Percentiles rank a stretch among this genome's conserved stretches.
phyloP scores from a whole-genome alignment of 345 rosid species.

The Linum lewisii region DNA sequence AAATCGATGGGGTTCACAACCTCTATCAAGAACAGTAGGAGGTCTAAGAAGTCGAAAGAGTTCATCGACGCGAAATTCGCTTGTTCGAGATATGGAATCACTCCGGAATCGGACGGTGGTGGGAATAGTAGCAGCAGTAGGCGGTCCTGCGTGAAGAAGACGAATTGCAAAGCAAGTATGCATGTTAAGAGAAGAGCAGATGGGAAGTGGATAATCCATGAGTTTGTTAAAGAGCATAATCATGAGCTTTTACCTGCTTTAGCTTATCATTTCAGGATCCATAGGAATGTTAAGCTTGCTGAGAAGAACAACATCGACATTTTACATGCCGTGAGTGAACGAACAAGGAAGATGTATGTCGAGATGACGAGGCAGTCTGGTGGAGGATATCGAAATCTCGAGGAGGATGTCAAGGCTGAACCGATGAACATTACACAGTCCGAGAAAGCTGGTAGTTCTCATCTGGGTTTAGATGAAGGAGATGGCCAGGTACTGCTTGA shows the following conservation, averaged over 20 bases:
- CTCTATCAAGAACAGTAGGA: conserved; percentile 30
- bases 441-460: conserved; percentile 16
- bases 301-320: conserved; percentile 31
- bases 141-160: conserved; percentile 27
- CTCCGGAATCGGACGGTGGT: conserved; percentile 28
- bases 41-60: conserved; percentile 31
- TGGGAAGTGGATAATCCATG: conserved; percentile 35
- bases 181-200: conserved; percentile 30
- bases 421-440: conserved; percentile 10
- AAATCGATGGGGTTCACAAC: conserved; percentile 36
- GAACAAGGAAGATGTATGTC: conserved; percentile 32
- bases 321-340: conserved; percentile 32
- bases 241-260: conserved; percentile 33
- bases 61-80: conserved; percentile 26
- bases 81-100: conserved; percentile 30
- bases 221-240: conserved; percentile 25
- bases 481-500: conserved; percentile 22
- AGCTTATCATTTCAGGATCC: conserved; percentile 31
- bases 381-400: conserved; percentile 11
- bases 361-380: conserved; percentile 29
- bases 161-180: conserved; percentile 38
- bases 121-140: conserved; percentile 24
- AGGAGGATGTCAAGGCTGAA: conserved; percentile 7
- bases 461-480: conserved; percentile 23
- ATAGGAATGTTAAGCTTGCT: conserved; percentile 26